Evolutionary conservation across 305 asterid genomes (phyloP), one percentile per base, ranked within the genome.

Genomic region (Caryopteris hybrid): DNA sequence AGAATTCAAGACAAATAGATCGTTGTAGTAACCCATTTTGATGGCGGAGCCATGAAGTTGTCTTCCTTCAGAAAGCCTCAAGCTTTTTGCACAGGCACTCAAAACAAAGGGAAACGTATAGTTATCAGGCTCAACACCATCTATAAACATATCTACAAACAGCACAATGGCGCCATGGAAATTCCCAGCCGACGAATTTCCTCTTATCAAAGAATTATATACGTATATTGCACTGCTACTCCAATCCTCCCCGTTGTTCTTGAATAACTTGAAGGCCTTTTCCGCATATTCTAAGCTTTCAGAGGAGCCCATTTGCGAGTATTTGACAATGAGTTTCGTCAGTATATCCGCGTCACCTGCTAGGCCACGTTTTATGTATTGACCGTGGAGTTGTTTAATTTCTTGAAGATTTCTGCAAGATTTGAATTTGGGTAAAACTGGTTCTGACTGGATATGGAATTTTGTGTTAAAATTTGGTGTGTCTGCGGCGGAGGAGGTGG

Each of bases 21-120:
- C 82, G 16, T 34, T 61, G 13, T 61, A 62, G 52, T 70, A 73
- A n/a, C 84, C 91, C 73, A 53, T 31, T 62, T 85, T 85, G 68
- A 83, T 67, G 23, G 41, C 60, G 16, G 81, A 77, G 29, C 81
- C 80, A 58, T 79, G 86, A 29, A 85, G 23, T 46, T 77, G 85
- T 9, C 25, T 39, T 18, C 88, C 87, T 70, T 69, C 85, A 5
- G 8, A 67, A 66, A 81, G 72, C 53, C 62, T 79, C 68, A n/a
- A 18, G 27, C 74, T 70, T 61, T 79, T 83, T 0, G 85, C 74
- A 71, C 87, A 85, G n/a, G 83, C 86, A 51, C 77, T 81, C 74
- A 85, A 66, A 56, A 83, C 83, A 65, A 83, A 83, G 2, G 88
- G 91, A 65, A 79, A 85, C 0, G 85, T 83, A 36, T 83, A 83